Evolutionary conservation across 2,329 filamentous ascomycete genomes (phyloP), one percentile per base, ranked within the genome.

Genomic region (Trichoderma aggressivum): DNA sequence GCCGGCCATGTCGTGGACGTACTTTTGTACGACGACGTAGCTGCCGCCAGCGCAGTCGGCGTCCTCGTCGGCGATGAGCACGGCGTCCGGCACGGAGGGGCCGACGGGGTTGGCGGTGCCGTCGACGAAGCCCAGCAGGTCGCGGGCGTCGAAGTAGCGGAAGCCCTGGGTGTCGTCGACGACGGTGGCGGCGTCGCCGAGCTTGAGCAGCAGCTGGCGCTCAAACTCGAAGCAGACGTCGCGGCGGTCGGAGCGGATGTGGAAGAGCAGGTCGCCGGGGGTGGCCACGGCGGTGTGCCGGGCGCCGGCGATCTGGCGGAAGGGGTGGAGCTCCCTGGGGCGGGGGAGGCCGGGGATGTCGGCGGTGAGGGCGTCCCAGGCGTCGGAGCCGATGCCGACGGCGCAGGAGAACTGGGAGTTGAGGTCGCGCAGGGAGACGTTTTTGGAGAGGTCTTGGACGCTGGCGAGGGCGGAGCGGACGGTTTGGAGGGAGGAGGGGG

Each of bases 191-290:
- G 84, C 72, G 56, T 83, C 82, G 0, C 84, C 85, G 0, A 89
- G 81, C 2, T 76, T 73, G 16, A 84, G 82, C 75, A 89, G 78
- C 12, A 89, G 76, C 73, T 88, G 87, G 36, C 84, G 80, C 78
- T 89, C 87, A 69, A 89, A 86, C 74, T 89, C 87, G 72, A 89
- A 89, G 74, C 84, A 86, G 26, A 89, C 74, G 74, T 89, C 87
- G 16, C 86, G 81, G 1, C 87, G 82, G 62, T 88, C 86, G 0
- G 87, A 82, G 34, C 87, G 85, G 72, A 89, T 89, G 74, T 89
- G 87, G 72, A 89, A 87, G 5, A 89, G 79, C 1, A 89, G 71
- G 71, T 89, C 87, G 0, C 87, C 87, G 0, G 86, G 85, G 0
- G 87, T 89, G 0, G 86, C 86, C 7, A 87, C 79, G 0, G 87